Conservation (phyloP, 331 rosid species). For the Dryas integrifolia region DNA sequence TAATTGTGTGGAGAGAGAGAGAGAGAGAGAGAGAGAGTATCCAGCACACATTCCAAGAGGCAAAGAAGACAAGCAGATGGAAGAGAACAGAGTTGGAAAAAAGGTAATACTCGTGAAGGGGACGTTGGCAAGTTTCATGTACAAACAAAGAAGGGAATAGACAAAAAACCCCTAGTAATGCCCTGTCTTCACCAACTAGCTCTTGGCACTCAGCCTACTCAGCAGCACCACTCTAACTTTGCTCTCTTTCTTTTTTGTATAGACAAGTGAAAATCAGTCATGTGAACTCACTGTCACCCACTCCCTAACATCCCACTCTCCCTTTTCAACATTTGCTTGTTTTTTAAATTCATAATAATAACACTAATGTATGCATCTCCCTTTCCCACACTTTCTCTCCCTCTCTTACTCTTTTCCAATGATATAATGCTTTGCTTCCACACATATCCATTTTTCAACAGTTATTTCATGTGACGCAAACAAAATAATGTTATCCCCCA, state of each 20-base stretch:
- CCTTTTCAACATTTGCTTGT: conserved; percentile 4
- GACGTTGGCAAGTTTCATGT: conserved; percentile 49
- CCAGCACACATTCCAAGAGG: conserved; percentile 74
- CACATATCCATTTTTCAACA: conserved; percentile 9
- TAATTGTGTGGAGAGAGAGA: neutral
- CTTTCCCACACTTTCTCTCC: conserved; percentile 13
- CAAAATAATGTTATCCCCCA: neutral
- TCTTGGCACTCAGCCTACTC: conserved; percentile 12
- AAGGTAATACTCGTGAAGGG: conserved; percentile 67
- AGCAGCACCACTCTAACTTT: neutral
- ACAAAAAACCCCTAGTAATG: conserved; percentile 22
- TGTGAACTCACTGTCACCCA: conserved; percentile 65
- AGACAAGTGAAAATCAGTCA: conserved; percentile 29
- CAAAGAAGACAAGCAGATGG: conserved; percentile 69
- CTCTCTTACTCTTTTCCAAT: neutral
- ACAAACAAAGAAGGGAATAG: conserved; percentile 40
- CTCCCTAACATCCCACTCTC: conserved; percentile 34
- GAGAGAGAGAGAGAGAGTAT: conserved; percentile 38
- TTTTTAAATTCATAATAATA: neutral
- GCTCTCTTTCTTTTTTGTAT: neutral
- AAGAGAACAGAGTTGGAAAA: conserved; percentile 71
- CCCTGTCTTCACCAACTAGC: conserved; percentile 25
- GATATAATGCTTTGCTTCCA: conserved; percentile 5
- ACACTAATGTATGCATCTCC: neutral
- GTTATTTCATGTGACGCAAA: conserved; percentile 20